Base-by-base conservation (phyloP, 176 grass and related monocot species). In the Areca catechu region DNA sequence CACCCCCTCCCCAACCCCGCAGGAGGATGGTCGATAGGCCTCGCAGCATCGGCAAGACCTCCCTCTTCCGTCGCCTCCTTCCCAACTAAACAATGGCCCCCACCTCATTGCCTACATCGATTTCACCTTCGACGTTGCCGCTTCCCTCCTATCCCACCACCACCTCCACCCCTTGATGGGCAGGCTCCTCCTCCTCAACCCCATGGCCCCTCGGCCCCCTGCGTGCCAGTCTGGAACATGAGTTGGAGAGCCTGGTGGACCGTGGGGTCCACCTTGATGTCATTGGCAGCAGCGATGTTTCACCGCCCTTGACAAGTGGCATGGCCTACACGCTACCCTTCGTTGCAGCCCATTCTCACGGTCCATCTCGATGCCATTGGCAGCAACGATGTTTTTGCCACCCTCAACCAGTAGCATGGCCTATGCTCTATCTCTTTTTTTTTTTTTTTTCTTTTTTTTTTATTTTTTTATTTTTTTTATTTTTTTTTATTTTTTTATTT, bases 11-110 rank as follows among this genome's bases (percentile, higher is more conserved):
- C n/a, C n/a, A n/a, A n/a, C n/a, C n/a, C n/a, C n/a, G n/a, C n/a
- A n/a, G n/a, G n/a, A n/a, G n/a, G n/a, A n/a, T n/a, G n/a, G n/a
- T n/a, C n/a, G n/a, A n/a, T n/a, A n/a, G 92, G 0, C 86, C 92
- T 24, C 92, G 92, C 24, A 86, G 92, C 72, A 75, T 75, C 28
- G 92, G 92, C 63, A 97, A 97, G 75, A 88, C 86, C 74, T 82
- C 92, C 37, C 63, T 97, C 28, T 77, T 96, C 72, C 80, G 71
- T 24, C 79, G 64, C 43, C 86, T 97, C 37, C 80, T 97, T 77
- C 86, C 92, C 3, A 77, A 71, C 28, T 97, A 86, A 88, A 83
- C 28, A 75, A 88, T 9, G 50, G 61, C 4, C 86, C 86, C n/a
- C 86, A 97, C 78, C 23, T 66, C 49, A 16, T 72, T 15, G 83